Conservation (phyloP, 192 early-diverging fungal genomes). For the Backusella mclennaniae region DNA sequence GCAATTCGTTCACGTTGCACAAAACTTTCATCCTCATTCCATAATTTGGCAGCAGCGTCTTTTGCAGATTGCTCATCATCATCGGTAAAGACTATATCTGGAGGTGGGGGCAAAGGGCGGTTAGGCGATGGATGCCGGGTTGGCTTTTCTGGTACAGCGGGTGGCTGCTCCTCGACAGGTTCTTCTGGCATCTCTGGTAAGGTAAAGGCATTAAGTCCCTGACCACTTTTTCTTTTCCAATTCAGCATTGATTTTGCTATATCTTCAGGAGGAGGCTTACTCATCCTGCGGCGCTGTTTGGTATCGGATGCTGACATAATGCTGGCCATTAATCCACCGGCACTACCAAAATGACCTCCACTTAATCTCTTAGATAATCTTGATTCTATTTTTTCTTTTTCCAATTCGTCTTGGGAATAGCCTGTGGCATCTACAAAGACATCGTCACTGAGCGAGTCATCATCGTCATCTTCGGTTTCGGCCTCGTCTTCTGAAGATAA, state of each 20-base stretch:
- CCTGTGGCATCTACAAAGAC: slow-evolving; percentile 38
- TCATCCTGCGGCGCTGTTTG: background rate
- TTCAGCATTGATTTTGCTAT: slow-evolving; percentile 19
- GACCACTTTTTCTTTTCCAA: slow-evolving; percentile 14
- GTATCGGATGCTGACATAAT: slow-evolving; percentile 14
- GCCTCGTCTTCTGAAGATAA: slow-evolving; percentile 8
- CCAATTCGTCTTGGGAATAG: slow-evolving; percentile 28
- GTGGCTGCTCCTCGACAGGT: background rate
- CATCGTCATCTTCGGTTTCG: slow-evolving; percentile 15
- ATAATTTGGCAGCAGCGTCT: slow-evolving; percentile 17
- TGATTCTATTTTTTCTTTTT: slow-evolving; percentile 22
- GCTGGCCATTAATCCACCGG: slow-evolving; percentile 37
- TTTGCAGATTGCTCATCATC: slow-evolving; percentile 20
- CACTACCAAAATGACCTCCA: slow-evolving; percentile 40
- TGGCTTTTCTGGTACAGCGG: slow-evolving; percentile 1
- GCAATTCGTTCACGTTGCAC: slow-evolving; percentile 43
- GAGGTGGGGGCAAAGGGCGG: slow-evolving; percentile 13
- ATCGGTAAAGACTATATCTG: background rate
- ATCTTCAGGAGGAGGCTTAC: slow-evolving; percentile 17
- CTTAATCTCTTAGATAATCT: slow-evolving; percentile 34
- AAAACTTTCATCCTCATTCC: slow-evolving; percentile 47
- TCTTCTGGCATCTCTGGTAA: background rate
- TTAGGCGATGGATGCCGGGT: background rate
- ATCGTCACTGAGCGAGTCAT: background rate
- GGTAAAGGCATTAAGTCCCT: background rate